Evolutionary conservation across 2,329 filamentous ascomycete genomes (phyloP).

Genomic region (Aspergillus neoniger): DNA sequence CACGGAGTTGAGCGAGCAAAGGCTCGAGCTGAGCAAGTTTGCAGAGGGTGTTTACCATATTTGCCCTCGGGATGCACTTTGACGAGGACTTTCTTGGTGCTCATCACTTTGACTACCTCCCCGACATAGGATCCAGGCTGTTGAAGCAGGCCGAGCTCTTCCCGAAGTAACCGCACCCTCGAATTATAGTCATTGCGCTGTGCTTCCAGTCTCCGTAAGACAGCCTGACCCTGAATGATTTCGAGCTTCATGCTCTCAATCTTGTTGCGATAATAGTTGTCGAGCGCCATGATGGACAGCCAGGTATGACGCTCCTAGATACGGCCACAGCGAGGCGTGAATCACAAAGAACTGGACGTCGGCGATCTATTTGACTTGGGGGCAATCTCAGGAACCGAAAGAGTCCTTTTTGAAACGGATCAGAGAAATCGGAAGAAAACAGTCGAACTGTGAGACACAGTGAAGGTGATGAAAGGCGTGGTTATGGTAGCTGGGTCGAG

Average conservation of each 20-base stretch:
- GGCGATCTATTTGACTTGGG: not conserved
- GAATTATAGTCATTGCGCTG: constrained; percentile 99
- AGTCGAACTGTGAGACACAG: not conserved
- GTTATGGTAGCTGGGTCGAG: not conserved
- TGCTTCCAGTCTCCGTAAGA: constrained; percentile 89
- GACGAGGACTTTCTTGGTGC: constrained; percentile 97
- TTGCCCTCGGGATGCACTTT: constrained; percentile 99
- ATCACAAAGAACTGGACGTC: not conserved
- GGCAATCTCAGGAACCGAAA: not conserved
- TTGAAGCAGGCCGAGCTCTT: constrained; percentile 93
- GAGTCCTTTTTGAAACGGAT: not conserved
- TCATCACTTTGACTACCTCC: constrained; percentile 99
- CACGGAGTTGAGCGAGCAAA: not conserved
- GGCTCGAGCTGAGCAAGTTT: not conserved
- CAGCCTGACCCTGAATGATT: constrained; percentile 97
- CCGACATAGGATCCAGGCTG: constrained; percentile 98
- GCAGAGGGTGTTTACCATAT: constrained; percentile 71
- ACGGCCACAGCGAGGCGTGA: constrained; percentile 11
- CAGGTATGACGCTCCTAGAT: constrained; percentile 28
- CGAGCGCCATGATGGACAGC: constrained; percentile 82
- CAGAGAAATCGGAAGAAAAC: not conserved
- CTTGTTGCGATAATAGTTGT: constrained; percentile 99
- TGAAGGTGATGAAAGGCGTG: not conserved
- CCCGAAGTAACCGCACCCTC: constrained; percentile 86
- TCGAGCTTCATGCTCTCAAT: constrained; percentile 99